Base-by-base conservation (phyloP, 371 early-diverging fungal species). In the Dichotomocladium elegans region DNA sequence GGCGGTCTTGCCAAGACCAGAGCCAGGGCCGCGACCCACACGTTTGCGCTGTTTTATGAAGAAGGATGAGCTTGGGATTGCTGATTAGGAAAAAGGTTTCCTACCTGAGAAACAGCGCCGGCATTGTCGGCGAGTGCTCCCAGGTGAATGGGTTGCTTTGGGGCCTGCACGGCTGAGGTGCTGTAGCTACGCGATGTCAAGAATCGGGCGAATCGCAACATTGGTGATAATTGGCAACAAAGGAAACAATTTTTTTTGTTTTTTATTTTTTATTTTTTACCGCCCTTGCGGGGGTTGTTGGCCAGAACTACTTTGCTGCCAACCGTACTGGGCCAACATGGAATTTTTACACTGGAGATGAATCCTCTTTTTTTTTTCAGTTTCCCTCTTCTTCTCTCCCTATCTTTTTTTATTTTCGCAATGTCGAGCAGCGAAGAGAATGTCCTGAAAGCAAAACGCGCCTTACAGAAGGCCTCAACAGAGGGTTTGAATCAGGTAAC, bases 1-100 rank as follows among this genome's bases (percentile, higher is more conserved):
- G 40, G 90, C 83, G 15, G 94, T 95, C 57, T 91, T 87, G 41
- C 96, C 96, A 57, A 86, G 86, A 49, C 93, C 93, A 40, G 88
- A 91, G 37, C 89, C 87, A 42, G 85, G 85, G 48, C 93, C 93
- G 65, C 93, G 86, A 51, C 93, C 93, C n/a, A 91, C 73, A 55
- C 92, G 85, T 49, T 73, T 75, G 53, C 81, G 81, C 82, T 83
- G 57, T 44, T 10, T 3, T 46, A 12, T 15, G 7, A n/a, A 14
- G 12, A 6, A 28, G 42, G 5, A 1, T 14, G 12, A 9, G n/a
- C 24, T 4, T 19, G 46, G 43, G 2, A 14, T 22, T 14, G 14
- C 22, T 17, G 47, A 26, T 19, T 2, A 33, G 14, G n/a, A 25
- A 44, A 30, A 28, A 12, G 31, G n/a, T 30, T 14, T 6, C 45